Conservation (phyloP, 768 basidiomycete genomes). For the Cystobasidium tubakii region DNA sequence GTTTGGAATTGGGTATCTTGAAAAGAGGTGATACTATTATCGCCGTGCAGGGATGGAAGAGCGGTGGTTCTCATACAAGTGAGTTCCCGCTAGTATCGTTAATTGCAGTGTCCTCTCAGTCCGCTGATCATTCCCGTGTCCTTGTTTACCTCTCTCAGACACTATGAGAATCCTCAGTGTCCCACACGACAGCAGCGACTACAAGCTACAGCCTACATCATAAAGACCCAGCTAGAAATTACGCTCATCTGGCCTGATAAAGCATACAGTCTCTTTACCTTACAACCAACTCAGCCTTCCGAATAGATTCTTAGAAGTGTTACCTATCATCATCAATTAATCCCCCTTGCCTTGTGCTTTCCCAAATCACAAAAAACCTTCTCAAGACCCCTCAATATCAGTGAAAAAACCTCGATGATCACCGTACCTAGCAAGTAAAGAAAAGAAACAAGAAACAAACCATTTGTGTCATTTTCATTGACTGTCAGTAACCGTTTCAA, state of each 20-base stretch:
- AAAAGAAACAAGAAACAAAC: no score
- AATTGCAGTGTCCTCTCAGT: no score
- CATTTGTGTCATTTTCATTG: no score
- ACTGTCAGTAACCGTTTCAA: no score
- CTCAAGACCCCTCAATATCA: background rate
- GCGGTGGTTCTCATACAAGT: conserved; percentile 59
- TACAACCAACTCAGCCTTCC: background rate
- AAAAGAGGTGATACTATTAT: conserved; percentile 80
- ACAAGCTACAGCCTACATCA: conserved; percentile 25
- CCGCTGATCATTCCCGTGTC: background rate
- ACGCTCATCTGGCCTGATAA: no score
- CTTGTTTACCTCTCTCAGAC: background rate
- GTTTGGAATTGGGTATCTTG: conserved; percentile 76
- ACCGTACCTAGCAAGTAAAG: no score
- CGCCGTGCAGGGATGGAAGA: conserved; percentile 99
- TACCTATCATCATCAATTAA: background rate
- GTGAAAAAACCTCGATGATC: no score
- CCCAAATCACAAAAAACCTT: background rate
- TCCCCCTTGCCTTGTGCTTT: background rate
- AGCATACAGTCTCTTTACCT: background rate
- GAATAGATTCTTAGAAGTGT: background rate
- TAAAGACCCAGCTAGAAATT: no score
- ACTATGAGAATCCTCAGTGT: conserved; percentile 32
- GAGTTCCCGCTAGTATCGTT: conserved; percentile 30
- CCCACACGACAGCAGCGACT: conserved; percentile 10